A percentile compares a stretch with the other conserved stretches of the same genome.
phyloP scores from a whole-genome alignment of 805 yeast species.

The Candida berthetii region DNA sequence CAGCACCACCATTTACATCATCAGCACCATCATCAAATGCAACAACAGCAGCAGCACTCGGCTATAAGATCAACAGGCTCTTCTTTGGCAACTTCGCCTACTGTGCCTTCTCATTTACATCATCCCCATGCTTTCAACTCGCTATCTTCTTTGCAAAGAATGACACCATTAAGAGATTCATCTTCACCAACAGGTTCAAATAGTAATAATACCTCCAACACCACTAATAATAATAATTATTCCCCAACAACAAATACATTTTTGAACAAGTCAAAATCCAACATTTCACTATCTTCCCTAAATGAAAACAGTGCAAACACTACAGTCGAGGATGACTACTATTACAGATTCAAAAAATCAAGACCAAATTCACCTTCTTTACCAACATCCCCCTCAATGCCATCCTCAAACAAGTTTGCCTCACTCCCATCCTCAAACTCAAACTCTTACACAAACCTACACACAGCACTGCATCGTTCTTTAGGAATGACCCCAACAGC shows the following conservation, averaged over 20 bases:
- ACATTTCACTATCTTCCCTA: slow-evolving; percentile 19
- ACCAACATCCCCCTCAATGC: slow-evolving; percentile 14
- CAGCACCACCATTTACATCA: slow-evolving; percentile 5
- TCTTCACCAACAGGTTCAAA: slow-evolving; percentile 1
- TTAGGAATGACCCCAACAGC: slow-evolving; percentile 11
- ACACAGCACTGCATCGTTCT: slow-evolving; percentile 14
- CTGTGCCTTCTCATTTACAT: too few species aligned
- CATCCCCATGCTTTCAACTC: slow-evolving; percentile 28
- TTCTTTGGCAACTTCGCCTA: too few species aligned
- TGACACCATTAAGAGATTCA: slow-evolving; percentile 47
- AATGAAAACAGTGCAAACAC: slow-evolving; percentile 37
- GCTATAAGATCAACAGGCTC: too few species aligned
- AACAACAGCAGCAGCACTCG: too few species aligned
- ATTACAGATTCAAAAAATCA: slow-evolving; percentile 27
- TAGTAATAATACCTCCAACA: slow-evolving; percentile 6
- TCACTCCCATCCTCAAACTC: slow-evolving; percentile 8
- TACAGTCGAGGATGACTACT: slow-evolving; percentile 21
- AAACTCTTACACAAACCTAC: slow-evolving; percentile 17
- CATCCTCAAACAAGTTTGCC: slow-evolving; percentile 6
- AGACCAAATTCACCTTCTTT: slow-evolving; percentile 29
- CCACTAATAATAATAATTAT: too few species aligned
- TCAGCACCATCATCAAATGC: too few species aligned
- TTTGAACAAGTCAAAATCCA: slow-evolving; percentile 16
- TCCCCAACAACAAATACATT: neutral
- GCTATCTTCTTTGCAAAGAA: slow-evolving; percentile 48